Conservation (phyloP, 345 rosid genomes). For the thale cress (Arabidopsis thaliana) region TAIR10.1 NC_003071.7:18134001-18134500, state of each 20-base stretch:
- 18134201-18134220: constrained; percentile 20
- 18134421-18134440: constrained; percentile 92
- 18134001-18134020: too few species aligned
- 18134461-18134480: constrained; percentile 91
- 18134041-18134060: too few species aligned
- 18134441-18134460: constrained; percentile 97
- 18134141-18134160: constrained; percentile 32
- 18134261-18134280: constrained; percentile 65
- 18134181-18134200: constrained; percentile 34
- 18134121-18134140: constrained; percentile 32
- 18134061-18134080: too few species aligned
- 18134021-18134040: too few species aligned
- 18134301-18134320: constrained; percentile 96
- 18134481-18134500: constrained; percentile 94
- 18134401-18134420: constrained; percentile 98
- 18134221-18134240: constrained; percentile 29
- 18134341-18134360: constrained; percentile 84
- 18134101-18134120: constrained; percentile 19
- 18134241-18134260: constrained; percentile 14
- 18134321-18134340: constrained; percentile 91
- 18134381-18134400: constrained; percentile 83
- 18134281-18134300: constrained; percentile 88
- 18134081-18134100: constrained; percentile 53
- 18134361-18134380: constrained; percentile 95
- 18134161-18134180: constrained; percentile 13